phyloP scores from a whole-genome alignment of 208 protist genomes.

The Herpetomonas tarakana region DNA sequence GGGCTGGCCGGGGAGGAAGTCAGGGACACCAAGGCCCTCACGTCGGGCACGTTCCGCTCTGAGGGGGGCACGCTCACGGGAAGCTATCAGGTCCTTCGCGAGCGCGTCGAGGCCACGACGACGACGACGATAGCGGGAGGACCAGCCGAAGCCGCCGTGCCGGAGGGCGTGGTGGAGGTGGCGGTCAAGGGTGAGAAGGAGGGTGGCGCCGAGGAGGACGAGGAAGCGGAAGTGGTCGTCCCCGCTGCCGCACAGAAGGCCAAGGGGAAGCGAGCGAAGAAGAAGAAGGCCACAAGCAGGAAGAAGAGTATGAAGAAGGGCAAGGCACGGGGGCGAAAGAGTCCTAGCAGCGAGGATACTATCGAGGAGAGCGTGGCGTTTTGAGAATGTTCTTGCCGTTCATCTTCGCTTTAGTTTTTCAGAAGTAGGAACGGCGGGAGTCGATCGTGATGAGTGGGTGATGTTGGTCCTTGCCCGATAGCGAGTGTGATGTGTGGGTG shows the following conservation, averaged over 20 bases:
- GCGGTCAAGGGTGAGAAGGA: not conserved
- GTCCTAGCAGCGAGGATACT: conserved; percentile 4
- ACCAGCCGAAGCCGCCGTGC: too few species aligned
- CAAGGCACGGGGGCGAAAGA: conserved; percentile 22
- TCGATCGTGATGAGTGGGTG: too few species aligned
- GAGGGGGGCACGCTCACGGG: not conserved
- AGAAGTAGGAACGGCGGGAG: too few species aligned
- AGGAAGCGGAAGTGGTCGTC: not conserved
- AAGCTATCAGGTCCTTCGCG: not conserved
- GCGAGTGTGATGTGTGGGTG: too few species aligned
- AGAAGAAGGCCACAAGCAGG: not conserved
- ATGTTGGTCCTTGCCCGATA: too few species aligned
- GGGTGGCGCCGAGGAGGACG: conserved; percentile 4
- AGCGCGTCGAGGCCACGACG: not conserved
- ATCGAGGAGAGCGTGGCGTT: conserved; percentile 13
- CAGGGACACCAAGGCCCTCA: conserved; percentile 2
- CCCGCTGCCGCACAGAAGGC: not conserved
- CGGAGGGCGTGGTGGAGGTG: not conserved
- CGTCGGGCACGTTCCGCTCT: not conserved
- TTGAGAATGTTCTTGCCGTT: too few species aligned
- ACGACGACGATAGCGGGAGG: too few species aligned
- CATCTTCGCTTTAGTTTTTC: too few species aligned
- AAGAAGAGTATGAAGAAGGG: conserved; percentile 17
- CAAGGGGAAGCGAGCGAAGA: conserved; percentile 8
- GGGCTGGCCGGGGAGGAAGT: conserved; percentile 2